A percentile compares a stretch with the other conserved stretches of the same genome.
These are phyloP conservation scores for Neonectria neomacrospora DNA, from an alignment of 2,329 filamentous ascomycete species.

Conservation along the genomic window DNA sequence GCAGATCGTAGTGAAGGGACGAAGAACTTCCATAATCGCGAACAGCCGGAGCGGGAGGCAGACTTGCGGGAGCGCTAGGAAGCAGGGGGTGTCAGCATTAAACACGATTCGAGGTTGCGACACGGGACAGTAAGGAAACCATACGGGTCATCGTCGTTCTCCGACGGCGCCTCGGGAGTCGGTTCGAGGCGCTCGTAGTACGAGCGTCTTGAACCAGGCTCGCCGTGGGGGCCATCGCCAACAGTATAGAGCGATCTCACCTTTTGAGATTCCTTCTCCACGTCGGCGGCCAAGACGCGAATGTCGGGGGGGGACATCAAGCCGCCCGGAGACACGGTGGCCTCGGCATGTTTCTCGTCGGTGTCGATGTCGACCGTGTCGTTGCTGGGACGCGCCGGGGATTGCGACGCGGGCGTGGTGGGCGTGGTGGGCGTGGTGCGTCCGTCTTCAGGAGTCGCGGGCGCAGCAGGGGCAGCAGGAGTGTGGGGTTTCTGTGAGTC, in stretches of 20 bases:
- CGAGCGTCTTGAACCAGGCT: slow-evolving; percentile 61
- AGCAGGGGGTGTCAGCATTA: slow-evolving; percentile 44
- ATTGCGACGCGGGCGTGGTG: slow-evolving; percentile 39
- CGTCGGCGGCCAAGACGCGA: slow-evolving; percentile 63
- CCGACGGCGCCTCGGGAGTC: slow-evolving; percentile 61
- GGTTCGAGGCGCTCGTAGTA: slow-evolving; percentile 62
- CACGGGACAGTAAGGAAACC: slow-evolving; percentile 58
- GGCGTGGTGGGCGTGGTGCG: slow-evolving; percentile 38
- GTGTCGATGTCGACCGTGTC: slow-evolving; percentile 40
- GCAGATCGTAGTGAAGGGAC: slow-evolving; percentile 55
- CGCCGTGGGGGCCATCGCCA: slow-evolving; percentile 63
- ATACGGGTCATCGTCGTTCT: slow-evolving; percentile 67
- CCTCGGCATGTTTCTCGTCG: slow-evolving; percentile 28
- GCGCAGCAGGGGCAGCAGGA: slow-evolving; percentile 24
- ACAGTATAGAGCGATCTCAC: slow-evolving; percentile 74
- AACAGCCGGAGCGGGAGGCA: slow-evolving; percentile 50
- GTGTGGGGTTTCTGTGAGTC: slow-evolving; percentile 34
- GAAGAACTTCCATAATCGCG: slow-evolving; percentile 58
- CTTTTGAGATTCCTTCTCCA: slow-evolving; percentile 73
- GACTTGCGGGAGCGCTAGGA: slow-evolving; percentile 45
- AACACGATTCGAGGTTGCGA: slow-evolving; percentile 38
- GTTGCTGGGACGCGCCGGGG: slow-evolving; percentile 38
- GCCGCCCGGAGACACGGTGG: slow-evolving; percentile 30
- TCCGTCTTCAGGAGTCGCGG: slow-evolving; percentile 24
- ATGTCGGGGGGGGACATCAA: slow-evolving; percentile 57